phyloP scores from a whole-genome alignment of 345 rosid genomes.

The Clarkia xantiana region DNA sequence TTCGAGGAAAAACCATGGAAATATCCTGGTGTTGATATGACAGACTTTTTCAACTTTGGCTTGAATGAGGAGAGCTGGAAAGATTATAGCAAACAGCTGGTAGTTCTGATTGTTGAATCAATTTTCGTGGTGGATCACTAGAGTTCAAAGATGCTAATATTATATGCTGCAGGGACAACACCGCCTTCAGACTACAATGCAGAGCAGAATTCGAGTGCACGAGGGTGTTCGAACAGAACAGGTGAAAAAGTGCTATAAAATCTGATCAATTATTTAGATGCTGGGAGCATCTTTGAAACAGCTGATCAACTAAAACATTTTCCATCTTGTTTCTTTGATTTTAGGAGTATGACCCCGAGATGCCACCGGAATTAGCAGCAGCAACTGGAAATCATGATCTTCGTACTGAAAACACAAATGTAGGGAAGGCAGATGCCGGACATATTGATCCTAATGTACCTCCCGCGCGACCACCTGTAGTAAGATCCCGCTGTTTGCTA shows the following conservation, averaged over 20 bases:
- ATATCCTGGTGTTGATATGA: conserved; percentile 56
- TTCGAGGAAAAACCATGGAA: conserved; percentile 99
- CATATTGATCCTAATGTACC: conserved; percentile 50
- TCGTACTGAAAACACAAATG: conserved; percentile 31
- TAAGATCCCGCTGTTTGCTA: conserved; percentile 25
- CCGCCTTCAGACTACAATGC: conserved; percentile 87
- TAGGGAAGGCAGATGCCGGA: conserved; percentile 46
- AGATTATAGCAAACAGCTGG: conserved; percentile 94
- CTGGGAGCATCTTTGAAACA: too few relatives aligned
- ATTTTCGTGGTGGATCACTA: neutral
- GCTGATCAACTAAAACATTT: too few relatives aligned
- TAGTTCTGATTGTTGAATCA: conserved; percentile 18
- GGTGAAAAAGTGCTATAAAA: conserved; percentile 23
- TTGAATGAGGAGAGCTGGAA: conserved; percentile 97
- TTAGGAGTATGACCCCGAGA: conserved; percentile 90
- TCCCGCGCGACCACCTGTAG: conserved; percentile 58
- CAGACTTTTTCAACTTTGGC: conserved; percentile 92
- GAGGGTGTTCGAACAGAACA: conserved; percentile 91
- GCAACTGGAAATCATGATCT: conserved; percentile 65
- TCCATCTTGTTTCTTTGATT: conserved; percentile 3
- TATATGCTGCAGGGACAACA: conserved; percentile 58
- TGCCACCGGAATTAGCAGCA: conserved; percentile 98
- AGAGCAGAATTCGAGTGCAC: conserved; percentile 95
- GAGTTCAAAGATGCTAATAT: conserved; percentile 15
- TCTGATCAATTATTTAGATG: neutral